These are phyloP conservation scores for Senna tora DNA, from an alignment of 306 rosid genomes.

Conservation along the genomic window DNA sequence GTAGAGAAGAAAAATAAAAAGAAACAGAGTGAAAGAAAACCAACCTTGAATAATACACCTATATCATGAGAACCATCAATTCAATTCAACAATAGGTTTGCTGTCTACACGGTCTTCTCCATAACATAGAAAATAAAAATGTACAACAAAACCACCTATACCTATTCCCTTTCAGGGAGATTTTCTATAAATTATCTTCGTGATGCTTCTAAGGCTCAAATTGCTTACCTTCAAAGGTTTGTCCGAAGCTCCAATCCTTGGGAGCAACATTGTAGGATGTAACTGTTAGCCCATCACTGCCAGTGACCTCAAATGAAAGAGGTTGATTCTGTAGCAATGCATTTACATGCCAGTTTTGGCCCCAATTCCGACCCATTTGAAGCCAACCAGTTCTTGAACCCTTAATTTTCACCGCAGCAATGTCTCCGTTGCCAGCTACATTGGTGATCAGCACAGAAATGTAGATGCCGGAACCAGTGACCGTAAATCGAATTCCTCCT, in stretches of 20 bases:
- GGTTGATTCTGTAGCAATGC: slow-evolving; percentile 84
- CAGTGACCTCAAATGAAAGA: slow-evolving; percentile 80
- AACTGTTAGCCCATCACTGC: slow-evolving; percentile 68
- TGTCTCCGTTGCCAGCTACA: slow-evolving; percentile 90
- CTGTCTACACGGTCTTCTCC: slow-evolving; percentile 40
- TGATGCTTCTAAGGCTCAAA: slow-evolving; percentile 55
- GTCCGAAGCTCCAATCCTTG: slow-evolving; percentile 85
- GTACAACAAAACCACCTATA: slow-evolving; percentile 36
- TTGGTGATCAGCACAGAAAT: slow-evolving; percentile 81
- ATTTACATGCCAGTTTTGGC: slow-evolving; percentile 93
- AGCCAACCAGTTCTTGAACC: slow-evolving; percentile 98
- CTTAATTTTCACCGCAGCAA: slow-evolving; percentile 72
- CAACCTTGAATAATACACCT: neutral
- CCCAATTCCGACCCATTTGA: slow-evolving; percentile 97
- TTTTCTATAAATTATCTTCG: slow-evolving; percentile 33
- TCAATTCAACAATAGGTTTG: slow-evolving; percentile 40
- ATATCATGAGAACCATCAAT: slow-evolving; percentile 34
- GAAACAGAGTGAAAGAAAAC: slow-evolving; percentile 27
- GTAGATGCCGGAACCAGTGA: slow-evolving; percentile 77
- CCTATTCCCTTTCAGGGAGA: slow-evolving; percentile 22
- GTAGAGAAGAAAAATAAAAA: slow-evolving; percentile 7
- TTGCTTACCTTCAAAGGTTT: slow-evolving; percentile 94
- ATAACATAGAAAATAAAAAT: slow-evolving; percentile 31
- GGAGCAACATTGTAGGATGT: slow-evolving; percentile 85
- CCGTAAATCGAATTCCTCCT: slow-evolving; percentile 76